Conservation (phyloP, 306 rosid genomes). For the Biancaea sappan region DNA sequence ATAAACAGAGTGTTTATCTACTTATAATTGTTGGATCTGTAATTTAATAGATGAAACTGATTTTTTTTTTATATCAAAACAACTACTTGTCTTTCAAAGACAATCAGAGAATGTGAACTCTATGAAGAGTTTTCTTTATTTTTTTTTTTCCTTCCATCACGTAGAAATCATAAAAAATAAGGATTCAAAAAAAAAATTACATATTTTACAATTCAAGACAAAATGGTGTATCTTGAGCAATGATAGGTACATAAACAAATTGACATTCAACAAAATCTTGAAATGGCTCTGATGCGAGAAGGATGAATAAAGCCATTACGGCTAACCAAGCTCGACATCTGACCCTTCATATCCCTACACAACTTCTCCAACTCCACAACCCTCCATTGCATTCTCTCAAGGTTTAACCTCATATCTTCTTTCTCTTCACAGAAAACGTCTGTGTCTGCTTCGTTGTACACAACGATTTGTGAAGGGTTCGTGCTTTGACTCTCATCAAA, state of each 20-base stretch:
- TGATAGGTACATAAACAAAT: not conserved
- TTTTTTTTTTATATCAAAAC: too few relatives aligned
- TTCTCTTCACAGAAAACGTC: slow-evolving; percentile 42
- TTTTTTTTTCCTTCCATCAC: not conserved
- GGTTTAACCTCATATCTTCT: slow-evolving; percentile 37
- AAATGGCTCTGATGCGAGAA: slow-evolving; percentile 40
- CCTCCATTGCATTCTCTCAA: slow-evolving; percentile 62
- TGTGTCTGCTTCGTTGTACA: slow-evolving; percentile 15
- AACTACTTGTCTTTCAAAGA: too few relatives aligned
- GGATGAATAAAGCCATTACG: slow-evolving; percentile 42
- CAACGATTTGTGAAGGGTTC: slow-evolving; percentile 34
- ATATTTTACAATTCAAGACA: slow-evolving; percentile 36
- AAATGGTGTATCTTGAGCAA: not conserved
- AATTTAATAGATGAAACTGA: too few relatives aligned
- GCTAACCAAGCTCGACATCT: slow-evolving; percentile 52
- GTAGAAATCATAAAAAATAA: too few relatives aligned
- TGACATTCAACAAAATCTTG: slow-evolving; percentile 59
- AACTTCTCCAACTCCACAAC: slow-evolving; percentile 68
- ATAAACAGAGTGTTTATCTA: too few relatives aligned
- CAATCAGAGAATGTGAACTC: too few relatives aligned
- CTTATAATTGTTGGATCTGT: too few relatives aligned
- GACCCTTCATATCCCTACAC: slow-evolving; percentile 64
- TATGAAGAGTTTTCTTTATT: too few relatives aligned
- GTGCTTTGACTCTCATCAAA: slow-evolving; percentile 13
- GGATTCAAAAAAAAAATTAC: not conserved